Base-by-base conservation (phyloP, 495 filamentous ascomycete species). In the Daldinia vernicosa region DNA sequence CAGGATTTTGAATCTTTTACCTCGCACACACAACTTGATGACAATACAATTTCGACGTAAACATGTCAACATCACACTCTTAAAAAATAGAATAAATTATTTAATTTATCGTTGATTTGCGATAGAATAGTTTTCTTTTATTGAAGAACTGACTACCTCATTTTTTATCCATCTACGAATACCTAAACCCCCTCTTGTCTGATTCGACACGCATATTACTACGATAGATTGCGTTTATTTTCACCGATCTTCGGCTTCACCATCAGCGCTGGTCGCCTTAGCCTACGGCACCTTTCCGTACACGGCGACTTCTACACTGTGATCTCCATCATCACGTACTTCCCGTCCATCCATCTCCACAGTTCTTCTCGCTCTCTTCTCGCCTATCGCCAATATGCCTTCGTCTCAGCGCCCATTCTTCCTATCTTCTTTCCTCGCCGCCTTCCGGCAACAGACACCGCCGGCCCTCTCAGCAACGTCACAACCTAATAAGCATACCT, bases 351-450 rank as follows among this genome's bases (percentile, higher is more conserved):
- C 7, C 27, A 12, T 17, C 54, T 59, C 53, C 50, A 26, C 32
- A 32, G n/a, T 22, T 1, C 47, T 26, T 8, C 2, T n/a, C 17
- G 27, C 12, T 35, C 27, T 43, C 22, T 57, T 26, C 37, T 45
- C 19, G 51, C 43, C 39, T 12, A 71, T 58, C 37, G 22, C 26
- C 63, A 84, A 60, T 55, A 90, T 90, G 88, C 83, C 91, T 0
- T 92, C 75, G 19, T 77, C 91, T 63, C 93, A 95, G 82, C 85
- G 92, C 40, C 91, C 93, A 61, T 95, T 94, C 85, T 85, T 84
- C 76, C 85, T 96, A 69, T 89, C 90, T 62, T 93, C 91, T 83
- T 93, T 96, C 85, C 87, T 96, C 69, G 90, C 92, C 75, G 91
- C 92, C 71, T 95, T 95, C 79, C 89, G 93, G 15, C 83, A 83